Base-by-base conservation (phyloP, 1,284 basidiomycete species). In the Fomes fomentarius region DNA sequence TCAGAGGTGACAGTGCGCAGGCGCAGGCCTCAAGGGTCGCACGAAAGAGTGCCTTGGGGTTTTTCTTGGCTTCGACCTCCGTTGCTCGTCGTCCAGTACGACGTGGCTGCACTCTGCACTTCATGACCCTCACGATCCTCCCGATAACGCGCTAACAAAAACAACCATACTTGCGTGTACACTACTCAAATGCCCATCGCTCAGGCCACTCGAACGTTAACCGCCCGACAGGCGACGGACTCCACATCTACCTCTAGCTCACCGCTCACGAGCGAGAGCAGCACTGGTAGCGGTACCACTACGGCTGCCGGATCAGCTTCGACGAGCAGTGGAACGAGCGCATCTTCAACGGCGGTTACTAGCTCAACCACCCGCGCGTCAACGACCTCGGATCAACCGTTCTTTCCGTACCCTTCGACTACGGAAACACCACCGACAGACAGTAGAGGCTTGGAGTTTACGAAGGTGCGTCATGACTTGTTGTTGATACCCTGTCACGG, bases 381-480 rank as follows among this genome's bases (percentile, higher is more conserved):
- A 5, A 48, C 11, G 10, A 52, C 48, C 21, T 41, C 48, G 12
- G 56, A 61, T 8, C 15, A 39, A 0, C 59, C 59, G 0, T 52
- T 57, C 44, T 61, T 61, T 41, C 59, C 59, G 12, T 31, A 31
- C 5, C 56, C 59, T n/a, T n/a, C n/a, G n/a, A n/a, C n/a, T 9
- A 55, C 33, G 30, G 45, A 11, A 17, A 47, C 10, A 37, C 12
- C 17, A 4, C 54, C 45, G 41, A 37, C 38, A 22, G 35, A 33
- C 12, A 41, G 28, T 3, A 30, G 14, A n/a, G 39, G 37, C 22
- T 24, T 47, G 24, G 25, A 41, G 19, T 54, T 41, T 45, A 56
- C 51, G 1, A 61, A 61, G 56, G 59, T 58, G 33, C 25, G 56
- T 41, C 8, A 22, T 25, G 1, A n/a, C 2, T 28, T 28, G 14